Base-by-base conservation (phyloP, 2,329 filamentous ascomycete species). In the Pseudogymnoascus sp. region DNA sequence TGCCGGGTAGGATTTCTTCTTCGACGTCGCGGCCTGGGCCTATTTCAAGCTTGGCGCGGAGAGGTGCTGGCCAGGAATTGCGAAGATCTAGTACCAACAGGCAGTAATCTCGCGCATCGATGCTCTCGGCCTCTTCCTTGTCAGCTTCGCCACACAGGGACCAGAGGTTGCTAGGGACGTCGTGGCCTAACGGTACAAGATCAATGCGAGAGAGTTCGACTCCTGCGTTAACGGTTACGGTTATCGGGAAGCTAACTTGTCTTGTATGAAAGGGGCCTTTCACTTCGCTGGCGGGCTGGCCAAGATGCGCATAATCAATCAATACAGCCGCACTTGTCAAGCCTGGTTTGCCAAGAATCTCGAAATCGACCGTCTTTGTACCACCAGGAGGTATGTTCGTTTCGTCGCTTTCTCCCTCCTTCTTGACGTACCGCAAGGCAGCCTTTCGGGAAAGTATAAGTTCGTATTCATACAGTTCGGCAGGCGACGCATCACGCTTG, bases 181-280 rank as follows among this genome's bases (percentile, higher is more conserved):
- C 78, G 9, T 84, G 82, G 57, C 84, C 84, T 9, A 96, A 80
- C 0, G 91, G 86, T 35, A 94, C 74, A 15, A 95, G 80, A 69
- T 97, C 92, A 65, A 92, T 85, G 37, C 90, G 82, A 35, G 86
- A 81, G 8, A 97, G 78, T 69, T 97, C 91, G 25, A 97, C 80
- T 69, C 91, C 94, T 3, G 91, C 89, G 70, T 97, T 97, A 57
- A 97, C 93, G 4, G 93, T 97, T 14, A 97, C 83, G 0, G 88
- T 90, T 62, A 97, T 77, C 12, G 91, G 89, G 28, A 96, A 78
- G 15, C 87, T 86, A 14, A 96, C 81, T 70, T 94, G 90, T 38
- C 92, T 83, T 0, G 92, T 96, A 70, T 91, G 90, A 69, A 96
- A 96, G 35, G 84, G 81, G 36, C 88, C 85, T 22, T 82, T 80